Evolutionary conservation across 139 green algal genomes (phyloP).

Genomic region (Raphidocelis subcapitata): DNA sequence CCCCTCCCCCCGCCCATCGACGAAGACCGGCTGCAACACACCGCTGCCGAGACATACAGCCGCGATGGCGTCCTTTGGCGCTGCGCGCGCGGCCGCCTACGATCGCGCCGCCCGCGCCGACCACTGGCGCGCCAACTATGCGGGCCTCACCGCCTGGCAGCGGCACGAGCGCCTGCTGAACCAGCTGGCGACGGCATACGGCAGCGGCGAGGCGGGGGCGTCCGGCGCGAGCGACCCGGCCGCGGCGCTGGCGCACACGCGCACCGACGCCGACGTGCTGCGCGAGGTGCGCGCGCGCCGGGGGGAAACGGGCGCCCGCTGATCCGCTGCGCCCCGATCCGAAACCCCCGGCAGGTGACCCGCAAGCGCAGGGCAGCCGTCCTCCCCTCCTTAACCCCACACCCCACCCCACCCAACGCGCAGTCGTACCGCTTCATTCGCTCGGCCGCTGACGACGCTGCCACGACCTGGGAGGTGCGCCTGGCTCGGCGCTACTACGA

Average conservation of each 20-base stretch:
- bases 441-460: conserved; percentile 59
- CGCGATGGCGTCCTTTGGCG: conserved; percentile 8
- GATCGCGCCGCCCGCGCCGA: conserved; percentile 14
- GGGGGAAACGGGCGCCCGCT: too few relatives aligned
- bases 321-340: too few relatives aligned
- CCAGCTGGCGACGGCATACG: conserved; percentile 46
- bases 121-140: conserved; percentile 37
- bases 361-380: too few relatives aligned
- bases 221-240: background rate
- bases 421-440: conserved; percentile 68
- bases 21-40: background rate
- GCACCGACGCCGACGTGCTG: conserved; percentile 60
- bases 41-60: background rate
- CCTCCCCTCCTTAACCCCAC: background rate
- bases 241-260: background rate
- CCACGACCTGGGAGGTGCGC: conserved; percentile 60
- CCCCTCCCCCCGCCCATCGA: background rate
- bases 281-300: conserved; percentile 21
- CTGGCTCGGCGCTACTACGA: conserved; percentile 84
- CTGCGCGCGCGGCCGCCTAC: conserved; percentile 1
- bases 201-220: conserved; percentile 5
- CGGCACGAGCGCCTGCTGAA: conserved; percentile 57
- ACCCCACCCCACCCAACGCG: conserved; percentile 6
- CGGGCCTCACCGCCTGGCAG: conserved; percentile 59
- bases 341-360: too few relatives aligned